Evolutionary conservation across 31 red algal genomes (phyloP), one percentile per base, ranked within the genome.

Genomic region (Asparagopsis taxiformis): DNA sequence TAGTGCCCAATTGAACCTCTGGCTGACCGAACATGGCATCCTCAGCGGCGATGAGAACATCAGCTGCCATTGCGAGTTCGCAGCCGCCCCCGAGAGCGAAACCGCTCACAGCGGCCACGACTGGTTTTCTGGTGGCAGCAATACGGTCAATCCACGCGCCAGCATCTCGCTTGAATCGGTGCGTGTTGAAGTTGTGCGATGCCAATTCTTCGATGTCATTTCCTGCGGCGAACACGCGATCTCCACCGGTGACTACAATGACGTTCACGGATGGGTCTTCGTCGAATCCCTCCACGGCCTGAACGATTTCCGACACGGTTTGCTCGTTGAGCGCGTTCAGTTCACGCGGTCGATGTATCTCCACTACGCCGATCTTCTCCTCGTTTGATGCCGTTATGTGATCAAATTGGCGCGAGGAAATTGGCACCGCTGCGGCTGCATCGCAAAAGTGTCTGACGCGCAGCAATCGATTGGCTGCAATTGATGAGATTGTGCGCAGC

Each of bases 81-180:
- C 91, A 94, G 30, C 96, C 96, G 52, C 91, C 91, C 21, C 91
- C 96, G 13, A 99, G 79, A 3, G 96, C 96, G 79, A 90, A 99
- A 22, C 96, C 96, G 8, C 60, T 66, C 1, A 99, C 96, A 25
- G 96, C 96, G 16, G 96, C 96, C 43, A 99, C 77, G 28, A 92
- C 23, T 1, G 96, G 96, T 53, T 87, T 94, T 21, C 79, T 72
- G 2, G 77, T 49, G 10, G 79, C 83, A 16, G 75, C 20, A 21
- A 94, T 66, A 19, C 59, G 34, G n/a, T 80, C 87, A 35, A 91
- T 73, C 64, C 77, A 84, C 15, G 65, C 37, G 35, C 80, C 86
- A 29, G 39, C 55, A 51, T 98, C 80, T 19, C 75, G 62, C 3
- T 63, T 43, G 59, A 85, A 89, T 19, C 79, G 58, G 28, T 53